Percentiles rank a stretch among this genome's conserved stretches.
These are phyloP conservation scores for Diaporthe vexans DNA, from an alignment of 2,329 filamentous ascomycete species.

Conservation along the genomic window DNA sequence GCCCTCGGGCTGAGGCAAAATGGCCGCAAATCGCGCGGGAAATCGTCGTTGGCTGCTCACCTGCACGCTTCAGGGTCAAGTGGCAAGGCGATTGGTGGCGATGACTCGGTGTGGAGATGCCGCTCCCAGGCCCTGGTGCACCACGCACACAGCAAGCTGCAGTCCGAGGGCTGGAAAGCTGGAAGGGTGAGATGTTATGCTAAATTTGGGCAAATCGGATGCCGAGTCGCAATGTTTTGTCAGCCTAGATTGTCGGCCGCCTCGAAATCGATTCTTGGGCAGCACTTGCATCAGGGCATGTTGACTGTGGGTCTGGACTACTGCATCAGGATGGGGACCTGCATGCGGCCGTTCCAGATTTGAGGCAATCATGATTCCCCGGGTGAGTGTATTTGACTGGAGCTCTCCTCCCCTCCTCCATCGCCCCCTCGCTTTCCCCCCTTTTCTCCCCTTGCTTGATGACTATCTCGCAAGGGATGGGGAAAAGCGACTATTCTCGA, in stretches of 20 bases:
- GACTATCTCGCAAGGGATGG: slow-evolving; percentile 52
- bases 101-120: slow-evolving; percentile 26
- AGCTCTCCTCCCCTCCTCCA: slow-evolving; percentile 15
- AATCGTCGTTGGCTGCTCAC: slow-evolving; percentile 32
- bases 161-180: background rate
- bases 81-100: slow-evolving; percentile 25
- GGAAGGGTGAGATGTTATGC: background rate
- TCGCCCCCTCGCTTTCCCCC: slow-evolving; percentile 43
- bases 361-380: slow-evolving; percentile 40
- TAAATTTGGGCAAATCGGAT: slow-evolving; percentile 18
- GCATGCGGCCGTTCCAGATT: slow-evolving; percentile 38
- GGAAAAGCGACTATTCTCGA: slow-evolving; percentile 51
- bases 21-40: slow-evolving; percentile 30
- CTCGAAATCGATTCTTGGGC: slow-evolving; percentile 19
- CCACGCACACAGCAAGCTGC: slow-evolving; percentile 8
- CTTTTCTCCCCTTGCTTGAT: slow-evolving; percentile 41
- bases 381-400: slow-evolving; percentile 37
- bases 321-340: slow-evolving; percentile 36
- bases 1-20: background rate
- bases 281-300: slow-evolving; percentile 2
- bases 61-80: slow-evolving; percentile 19
- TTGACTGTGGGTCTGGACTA: slow-evolving; percentile 27
- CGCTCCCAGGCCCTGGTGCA: background rate
- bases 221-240: slow-evolving; percentile 1
- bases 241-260: slow-evolving; percentile 26